Evolutionary conservation across 2,329 filamentous ascomycete genomes (phyloP).

Genomic region (Laburnicola sp.): DNA sequence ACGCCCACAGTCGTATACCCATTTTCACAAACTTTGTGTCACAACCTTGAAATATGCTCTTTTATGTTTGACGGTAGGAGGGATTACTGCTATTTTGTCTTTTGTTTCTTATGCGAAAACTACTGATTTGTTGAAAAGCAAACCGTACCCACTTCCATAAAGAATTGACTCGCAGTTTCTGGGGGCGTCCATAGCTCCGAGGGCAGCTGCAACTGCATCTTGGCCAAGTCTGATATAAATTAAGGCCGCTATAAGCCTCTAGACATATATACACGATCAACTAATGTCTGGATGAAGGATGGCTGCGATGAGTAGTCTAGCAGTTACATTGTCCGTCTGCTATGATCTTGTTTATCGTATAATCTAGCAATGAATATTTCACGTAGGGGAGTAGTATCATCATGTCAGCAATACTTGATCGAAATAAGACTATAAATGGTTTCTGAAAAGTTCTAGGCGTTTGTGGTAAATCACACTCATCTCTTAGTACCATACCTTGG

Average conservation of each 20-base stretch:
- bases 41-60: too few relatives aligned
- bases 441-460: too few relatives aligned
- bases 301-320: not conserved
- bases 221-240: not conserved
- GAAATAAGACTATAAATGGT: not conserved
- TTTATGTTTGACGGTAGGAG: too few relatives aligned
- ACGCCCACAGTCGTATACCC: not conserved
- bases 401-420: not conserved
- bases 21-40: not conserved
- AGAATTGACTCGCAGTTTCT: not conserved
- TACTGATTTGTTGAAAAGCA: too few relatives aligned
- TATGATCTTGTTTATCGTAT: not conserved
- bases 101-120: too few relatives aligned
- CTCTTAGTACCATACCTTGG: too few relatives aligned
- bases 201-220: not conserved
- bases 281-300: not conserved
- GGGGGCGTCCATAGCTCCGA: not conserved
- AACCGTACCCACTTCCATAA: too few relatives aligned
- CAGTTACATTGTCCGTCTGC: not conserved
- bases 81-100: too few relatives aligned
- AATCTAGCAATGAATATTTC: not conserved
- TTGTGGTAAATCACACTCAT: too few relatives aligned
- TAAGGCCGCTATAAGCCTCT: not conserved
- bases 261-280: not conserved
- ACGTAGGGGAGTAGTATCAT: not conserved